Evolutionary conservation across 306 rosid genomes (phyloP), one percentile per base, ranked within the genome.

Genomic region (Rosa persica): DNA sequence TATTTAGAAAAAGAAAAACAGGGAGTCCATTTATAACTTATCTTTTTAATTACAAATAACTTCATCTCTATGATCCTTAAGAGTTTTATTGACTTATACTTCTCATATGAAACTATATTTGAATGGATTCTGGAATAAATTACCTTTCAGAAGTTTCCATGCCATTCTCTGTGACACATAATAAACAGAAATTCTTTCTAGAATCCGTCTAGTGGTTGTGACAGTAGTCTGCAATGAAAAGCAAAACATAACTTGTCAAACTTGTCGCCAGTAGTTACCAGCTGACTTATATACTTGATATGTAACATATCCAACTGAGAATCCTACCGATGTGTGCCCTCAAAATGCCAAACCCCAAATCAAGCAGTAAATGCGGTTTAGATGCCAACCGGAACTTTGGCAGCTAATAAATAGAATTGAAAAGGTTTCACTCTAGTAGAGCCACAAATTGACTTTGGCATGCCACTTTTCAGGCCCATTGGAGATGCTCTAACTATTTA

Each of bases 131-230:
- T 25, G 34, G 48, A 25, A 48, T 48, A 12, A 39, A 44, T 38
- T 72, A 95, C 98, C 98, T 89, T 95, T 95, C 19, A 92, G 83
- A 80, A 95, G 87, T 84, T 79, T 93, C 98, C 98, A 92, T 17
- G 98, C 97, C 89, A 82, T 85, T 78, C 83, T 83, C 83, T 76
- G 86, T 30, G 98, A 87, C 82, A 77, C 82, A 80, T 91, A 72
- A 85, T 80, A 91, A 44, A 92, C 86, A 78, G 82, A 15, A 58
- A 93, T 62, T 85, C 96, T 88, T 85, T 95, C 98, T 78, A 95
- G 82, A 83, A 95, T 52, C 44, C 97, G 87, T 78, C 89, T 85
- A 11, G 98, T 95, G 23, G 98, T 95, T 66, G 86, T 86, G 27
- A 91, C 85, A 25, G 96, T 86, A 27, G 90, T 85, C 98, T 95